These are phyloP conservation scores for Linum tenue DNA, from an alignment of 345 rosid species.

Conservation along the genomic window DNA sequence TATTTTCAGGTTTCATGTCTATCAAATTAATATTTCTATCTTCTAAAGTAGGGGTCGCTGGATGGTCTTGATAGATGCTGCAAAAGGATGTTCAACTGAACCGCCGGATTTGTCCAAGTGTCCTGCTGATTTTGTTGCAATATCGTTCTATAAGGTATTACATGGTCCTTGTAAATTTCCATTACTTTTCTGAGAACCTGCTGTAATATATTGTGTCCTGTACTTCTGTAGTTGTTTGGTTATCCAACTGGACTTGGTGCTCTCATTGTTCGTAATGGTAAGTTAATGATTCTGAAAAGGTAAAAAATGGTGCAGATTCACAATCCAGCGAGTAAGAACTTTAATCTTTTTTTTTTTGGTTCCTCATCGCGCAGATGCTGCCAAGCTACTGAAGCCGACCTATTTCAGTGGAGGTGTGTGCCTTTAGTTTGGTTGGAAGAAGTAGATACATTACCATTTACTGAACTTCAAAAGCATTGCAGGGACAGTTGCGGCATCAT, in stretches of 20 bases:
- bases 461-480: constrained; percentile 16
- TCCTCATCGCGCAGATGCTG: constrained; percentile 47
- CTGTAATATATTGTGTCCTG: constrained; percentile 6
- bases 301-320: not conserved
- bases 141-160: constrained; percentile 71
- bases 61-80: constrained; percentile 96
- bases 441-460: not conserved
- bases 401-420: constrained; percentile 93
- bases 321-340: not conserved
- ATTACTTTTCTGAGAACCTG: constrained; percentile 2
- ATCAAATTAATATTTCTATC: not conserved
- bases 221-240: constrained; percentile 65
- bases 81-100: constrained; percentile 76
- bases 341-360: constrained; percentile 7
- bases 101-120: constrained; percentile 72
- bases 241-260: constrained; percentile 99
- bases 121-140: constrained; percentile 85
- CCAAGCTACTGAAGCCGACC: constrained; percentile 69
- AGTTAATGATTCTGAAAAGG: constrained; percentile 20
- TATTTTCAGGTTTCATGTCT: not conserved
- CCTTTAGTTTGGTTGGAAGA: constrained; percentile 12
- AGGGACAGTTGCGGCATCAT: constrained; percentile 91
- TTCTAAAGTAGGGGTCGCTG: constrained; percentile 44
- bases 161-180: not conserved
- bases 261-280: constrained; percentile 75